Conservation (phyloP, 208 protist species). For the Trichomonas gallinae region DNA sequence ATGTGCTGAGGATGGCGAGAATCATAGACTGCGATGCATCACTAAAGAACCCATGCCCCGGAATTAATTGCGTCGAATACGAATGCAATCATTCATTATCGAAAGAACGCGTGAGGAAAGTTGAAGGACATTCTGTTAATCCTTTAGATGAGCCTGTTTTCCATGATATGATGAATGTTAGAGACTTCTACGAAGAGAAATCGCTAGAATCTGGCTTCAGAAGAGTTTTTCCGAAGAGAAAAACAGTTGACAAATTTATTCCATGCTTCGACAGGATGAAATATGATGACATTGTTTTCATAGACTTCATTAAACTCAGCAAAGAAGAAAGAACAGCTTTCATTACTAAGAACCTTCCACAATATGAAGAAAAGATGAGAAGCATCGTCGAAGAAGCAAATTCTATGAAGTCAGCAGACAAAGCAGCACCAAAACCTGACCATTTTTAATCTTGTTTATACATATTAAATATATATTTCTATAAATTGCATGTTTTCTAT, state of each 20-base stretch:
- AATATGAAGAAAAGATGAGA: neutral
- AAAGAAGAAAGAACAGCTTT: neutral
- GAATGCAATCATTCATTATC: neutral
- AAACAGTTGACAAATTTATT: neutral
- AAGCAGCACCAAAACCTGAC: neutral
- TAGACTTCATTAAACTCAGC: neutral
- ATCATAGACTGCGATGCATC: neutral
- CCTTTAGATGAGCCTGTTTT: neutral
- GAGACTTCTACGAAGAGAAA: neutral
- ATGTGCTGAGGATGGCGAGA: neutral
- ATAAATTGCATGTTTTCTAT: no score
- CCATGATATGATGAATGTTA: neutral
- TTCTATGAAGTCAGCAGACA: neutral
- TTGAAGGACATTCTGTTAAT: neutral
- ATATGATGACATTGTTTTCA: neutral
- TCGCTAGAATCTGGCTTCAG: neutral
- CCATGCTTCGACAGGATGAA: neutral
- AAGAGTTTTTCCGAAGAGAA: neutral
- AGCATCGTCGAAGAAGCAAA: neutral
- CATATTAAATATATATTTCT: no score
- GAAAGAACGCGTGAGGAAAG: neutral
- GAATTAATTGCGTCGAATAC: neutral
- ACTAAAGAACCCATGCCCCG: neutral
- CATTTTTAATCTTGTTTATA: neutral
- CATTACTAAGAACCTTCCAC: neutral